Evolutionary conservation across 73 alveolate genomes (phyloP), one percentile per base, ranked within the genome.

Genomic region (Paramecium sexaurelia): DNA sequence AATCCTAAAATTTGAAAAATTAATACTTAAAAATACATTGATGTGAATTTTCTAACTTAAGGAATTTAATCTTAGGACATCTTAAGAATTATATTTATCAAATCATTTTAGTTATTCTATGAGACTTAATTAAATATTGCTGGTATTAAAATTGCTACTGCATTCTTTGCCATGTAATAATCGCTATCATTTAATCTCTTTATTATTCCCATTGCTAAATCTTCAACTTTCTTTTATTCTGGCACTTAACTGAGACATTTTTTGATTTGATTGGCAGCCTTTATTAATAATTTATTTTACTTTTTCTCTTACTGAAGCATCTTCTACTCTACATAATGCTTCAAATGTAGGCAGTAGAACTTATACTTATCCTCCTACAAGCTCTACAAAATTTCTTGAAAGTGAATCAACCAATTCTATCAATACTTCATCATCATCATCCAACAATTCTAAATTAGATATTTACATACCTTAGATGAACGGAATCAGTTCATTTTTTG

Each of bases 341-440:
- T 96, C 99, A 55, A 96, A 85, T 11, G 96, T 94, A 37, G 96
- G 92, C 15, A 96, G 45, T 32, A 96, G 32, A 71, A 92, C 92
- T 13, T 75, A 47, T 27, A 92, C 96, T 69, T 95, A 95, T 55
- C 99, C 99, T 35, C 99, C 99, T 47, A 98, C 95, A 57, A 94
- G 92, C 61, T 96, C 99, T 27, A 98, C 93, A 93, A 98, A 96
- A 66, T 92, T 55, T 22, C 92, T 85, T 27, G 99, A 93, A 35
- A 97, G 94, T 33, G 95, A 93, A 47, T 97, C 97, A 17, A 99
- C 98, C 84, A 98, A 92, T 39, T 95, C 98, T 3, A 97, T 92
- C 33, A 98, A 96, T 67, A 97, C 98, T 91, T 97, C 99, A 66
- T 98, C 99, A 66, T 98, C 99, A 92, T 98, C 99, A 91, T 98